These are phyloP conservation scores for Leccinum fallax DNA, from an alignment of 1,284 basidiomycete genomes.

Conservation along the genomic window DNA sequence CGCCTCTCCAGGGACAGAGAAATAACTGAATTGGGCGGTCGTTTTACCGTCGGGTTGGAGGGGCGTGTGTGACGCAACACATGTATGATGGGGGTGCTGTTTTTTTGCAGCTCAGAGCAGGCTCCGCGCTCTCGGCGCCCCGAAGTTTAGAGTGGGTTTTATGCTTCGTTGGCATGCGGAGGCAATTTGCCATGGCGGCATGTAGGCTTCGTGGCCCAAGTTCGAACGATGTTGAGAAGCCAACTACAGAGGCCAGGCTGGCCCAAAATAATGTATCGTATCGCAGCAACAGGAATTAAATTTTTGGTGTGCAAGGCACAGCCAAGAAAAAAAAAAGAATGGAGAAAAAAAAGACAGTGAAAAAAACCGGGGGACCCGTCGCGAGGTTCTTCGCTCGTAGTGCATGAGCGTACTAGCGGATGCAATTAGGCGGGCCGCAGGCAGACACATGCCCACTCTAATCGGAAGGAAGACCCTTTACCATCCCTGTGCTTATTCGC, in stretches of 20 bases:
- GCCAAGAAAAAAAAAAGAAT: background rate
- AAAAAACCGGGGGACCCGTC: conserved; percentile 12
- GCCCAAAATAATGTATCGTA: conserved; percentile 8
- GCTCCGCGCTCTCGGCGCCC: conserved; percentile 24
- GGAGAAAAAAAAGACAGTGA: background rate
- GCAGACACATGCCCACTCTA: conserved; percentile 30
- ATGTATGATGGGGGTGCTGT: background rate
- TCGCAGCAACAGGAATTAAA: conserved; percentile 4
- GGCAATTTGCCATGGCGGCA: background rate
- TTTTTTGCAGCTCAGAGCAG: conserved; percentile 21
- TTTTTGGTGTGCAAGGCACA: conserved; percentile 22
- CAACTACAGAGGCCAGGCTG: conserved; percentile 5
- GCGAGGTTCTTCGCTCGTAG: conserved; percentile 25
- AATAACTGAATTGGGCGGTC: conserved; percentile 12
- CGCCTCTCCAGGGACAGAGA: conserved; percentile 8
- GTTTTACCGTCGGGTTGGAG: background rate
- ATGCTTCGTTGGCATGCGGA: background rate
- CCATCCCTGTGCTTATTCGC: conserved; percentile 22
- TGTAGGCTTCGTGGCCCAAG: conserved; percentile 4
- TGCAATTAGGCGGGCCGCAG: conserved; percentile 32
- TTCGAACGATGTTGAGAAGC: conserved; percentile 5
- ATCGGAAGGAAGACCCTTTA: conserved; percentile 28
- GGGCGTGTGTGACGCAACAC: conserved; percentile 2
- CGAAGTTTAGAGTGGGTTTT: background rate
- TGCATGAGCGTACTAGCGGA: conserved; percentile 26